Conservation (phyloP, 345 rosid species). For the Heritiera littoralis region DNA sequence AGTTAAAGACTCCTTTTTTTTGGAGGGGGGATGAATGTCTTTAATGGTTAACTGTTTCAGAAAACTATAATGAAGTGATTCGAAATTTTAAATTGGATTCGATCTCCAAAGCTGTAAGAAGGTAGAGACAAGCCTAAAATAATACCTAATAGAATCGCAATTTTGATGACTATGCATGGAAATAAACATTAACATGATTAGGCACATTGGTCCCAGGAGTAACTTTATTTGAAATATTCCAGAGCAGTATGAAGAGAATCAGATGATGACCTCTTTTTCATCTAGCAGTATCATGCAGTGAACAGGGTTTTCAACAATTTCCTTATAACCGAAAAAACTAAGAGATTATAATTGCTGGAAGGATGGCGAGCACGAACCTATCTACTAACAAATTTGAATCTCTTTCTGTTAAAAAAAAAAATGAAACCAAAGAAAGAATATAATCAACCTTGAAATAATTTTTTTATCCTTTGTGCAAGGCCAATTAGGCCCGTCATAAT, state of each 20-base stretch:
- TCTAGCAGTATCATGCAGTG: neutral
- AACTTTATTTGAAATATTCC: slow-evolving; percentile 1
- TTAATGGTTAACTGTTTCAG: slow-evolving; percentile 29
- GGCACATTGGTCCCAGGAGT: slow-evolving; percentile 10
- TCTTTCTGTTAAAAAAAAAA: neutral
- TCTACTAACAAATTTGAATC: neutral
- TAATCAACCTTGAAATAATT: slow-evolving; percentile 1
- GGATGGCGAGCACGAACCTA: neutral
- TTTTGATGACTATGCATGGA: neutral
- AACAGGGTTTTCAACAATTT: slow-evolving; percentile 2
- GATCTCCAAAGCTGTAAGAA: neutral
- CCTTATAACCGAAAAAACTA: neutral
- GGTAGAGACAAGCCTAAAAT: neutral
- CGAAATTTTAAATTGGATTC: neutral
- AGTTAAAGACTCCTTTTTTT: slow-evolving; percentile 25
- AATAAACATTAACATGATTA: slow-evolving; percentile 5
- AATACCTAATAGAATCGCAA: neutral
- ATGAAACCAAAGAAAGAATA: neutral
- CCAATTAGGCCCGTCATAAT: neutral
- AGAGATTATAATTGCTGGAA: neutral
- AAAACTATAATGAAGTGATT: slow-evolving; percentile 4
- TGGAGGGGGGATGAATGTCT: slow-evolving; percentile 1
- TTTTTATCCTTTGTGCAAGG: neutral
- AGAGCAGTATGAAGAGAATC: neutral
- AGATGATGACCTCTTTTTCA: slow-evolving; percentile 1